phyloP scores from a whole-genome alignment of 2,329 filamentous ascomycete species.

The Huntiella abstrusa region DNA sequence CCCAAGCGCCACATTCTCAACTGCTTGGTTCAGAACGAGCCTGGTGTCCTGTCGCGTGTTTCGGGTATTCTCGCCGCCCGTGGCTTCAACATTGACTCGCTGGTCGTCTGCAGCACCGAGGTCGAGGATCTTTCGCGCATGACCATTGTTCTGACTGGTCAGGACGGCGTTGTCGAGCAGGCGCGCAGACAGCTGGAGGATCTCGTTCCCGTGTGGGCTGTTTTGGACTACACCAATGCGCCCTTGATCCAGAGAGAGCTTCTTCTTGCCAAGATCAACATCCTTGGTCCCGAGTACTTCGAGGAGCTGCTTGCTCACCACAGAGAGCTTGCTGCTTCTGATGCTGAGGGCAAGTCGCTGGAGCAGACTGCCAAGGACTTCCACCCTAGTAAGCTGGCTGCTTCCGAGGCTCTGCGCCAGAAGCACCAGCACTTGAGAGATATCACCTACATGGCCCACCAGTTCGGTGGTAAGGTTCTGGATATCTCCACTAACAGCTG shows the following conservation, averaged over 20 bases:
- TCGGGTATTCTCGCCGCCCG: constrained; percentile 90
- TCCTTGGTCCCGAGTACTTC: constrained; percentile 92
- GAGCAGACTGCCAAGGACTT: constrained; percentile 46
- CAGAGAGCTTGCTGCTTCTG: constrained; percentile 54
- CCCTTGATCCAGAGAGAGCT: constrained; percentile 92
- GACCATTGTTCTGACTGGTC: constrained; percentile 93
- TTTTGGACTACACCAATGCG: constrained; percentile 84
- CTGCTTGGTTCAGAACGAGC: constrained; percentile 97
- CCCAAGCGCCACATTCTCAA: constrained; percentile 94
- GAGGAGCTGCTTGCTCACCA: constrained; percentile 93
- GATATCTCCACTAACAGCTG: constrained; percentile 98
- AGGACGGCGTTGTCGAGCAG: constrained; percentile 95
- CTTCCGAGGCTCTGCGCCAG: constrained; percentile 77
- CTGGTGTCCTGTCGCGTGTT: constrained; percentile 86
- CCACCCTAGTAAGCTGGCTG: constrained; percentile 72
- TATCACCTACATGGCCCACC: constrained; percentile 90
- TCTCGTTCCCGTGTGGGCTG: constrained; percentile 93
- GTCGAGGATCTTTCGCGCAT: constrained; percentile 93
- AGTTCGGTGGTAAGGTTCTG: constrained; percentile 92
- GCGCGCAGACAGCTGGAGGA: constrained; percentile 90
- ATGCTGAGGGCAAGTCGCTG: constrained; percentile 22
- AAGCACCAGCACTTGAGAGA: constrained; percentile 96
- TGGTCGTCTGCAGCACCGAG: constrained; percentile 96
- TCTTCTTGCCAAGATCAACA: constrained; percentile 88
- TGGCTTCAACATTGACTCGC: constrained; percentile 96